Evolutionary conservation across 1,284 basidiomycete species (phyloP).

Genomic region (Microbotryomycetes sp.): DNA sequence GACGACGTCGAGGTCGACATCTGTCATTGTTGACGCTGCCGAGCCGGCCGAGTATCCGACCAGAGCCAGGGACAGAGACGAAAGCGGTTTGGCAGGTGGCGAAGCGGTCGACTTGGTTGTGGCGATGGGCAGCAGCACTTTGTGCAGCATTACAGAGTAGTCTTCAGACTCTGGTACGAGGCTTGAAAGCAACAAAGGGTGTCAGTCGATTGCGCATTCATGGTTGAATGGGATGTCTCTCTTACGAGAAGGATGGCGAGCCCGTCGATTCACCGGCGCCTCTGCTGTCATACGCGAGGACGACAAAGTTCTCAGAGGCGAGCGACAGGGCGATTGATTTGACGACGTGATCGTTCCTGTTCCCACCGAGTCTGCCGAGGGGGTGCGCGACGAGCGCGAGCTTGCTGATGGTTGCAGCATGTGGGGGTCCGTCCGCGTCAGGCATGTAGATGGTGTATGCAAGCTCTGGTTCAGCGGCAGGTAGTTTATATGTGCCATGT

Average conservation of each 20-base stretch:
- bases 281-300: slow-evolving; percentile 64
- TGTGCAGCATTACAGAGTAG: slow-evolving; percentile 54
- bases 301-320: slow-evolving; percentile 28
- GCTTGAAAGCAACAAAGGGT: slow-evolving; percentile 40
- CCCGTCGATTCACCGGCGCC: slow-evolving; percentile 51
- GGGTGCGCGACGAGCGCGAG: slow-evolving; percentile 32
- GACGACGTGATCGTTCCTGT: slow-evolving; percentile 25
- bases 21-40: slow-evolving; percentile 55
- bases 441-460: not conserved
- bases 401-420: not conserved
- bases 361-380: slow-evolving; percentile 26
- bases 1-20: slow-evolving; percentile 28
- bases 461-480: not conserved
- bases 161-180: slow-evolving; percentile 61
- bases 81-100: slow-evolving; percentile 49
- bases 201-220: not conserved
- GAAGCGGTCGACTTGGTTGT: slow-evolving; percentile 45
- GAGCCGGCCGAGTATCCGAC: slow-evolving; percentile 59
- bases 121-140: slow-evolving; percentile 47
- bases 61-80: slow-evolving; percentile 5
- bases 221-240: not conserved
- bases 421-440: not conserved
- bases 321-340: slow-evolving; percentile 22
- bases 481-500: not conserved
- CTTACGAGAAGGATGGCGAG: not conserved